phyloP scores from a whole-genome alignment of 2,329 filamentous ascomycete genomes.

The Cadophora sp. region DNA sequence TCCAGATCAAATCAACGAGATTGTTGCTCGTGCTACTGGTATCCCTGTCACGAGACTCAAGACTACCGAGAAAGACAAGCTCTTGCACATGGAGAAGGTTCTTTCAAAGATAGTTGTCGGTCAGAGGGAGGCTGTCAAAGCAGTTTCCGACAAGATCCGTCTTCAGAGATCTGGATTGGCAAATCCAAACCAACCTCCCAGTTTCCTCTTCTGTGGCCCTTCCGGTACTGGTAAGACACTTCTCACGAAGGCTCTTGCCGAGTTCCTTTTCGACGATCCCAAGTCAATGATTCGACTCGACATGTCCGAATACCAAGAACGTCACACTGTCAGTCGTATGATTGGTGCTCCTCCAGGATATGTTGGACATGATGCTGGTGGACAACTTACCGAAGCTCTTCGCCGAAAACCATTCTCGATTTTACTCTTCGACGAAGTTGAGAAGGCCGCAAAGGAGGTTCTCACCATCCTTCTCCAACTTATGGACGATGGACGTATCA shows the following conservation, averaged over 20 bases:
- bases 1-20: conserved; percentile 98
- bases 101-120: conserved; percentile 87
- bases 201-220: conserved; percentile 98
- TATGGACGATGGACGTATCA: conserved; percentile 99
- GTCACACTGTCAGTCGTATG: conserved; percentile 94
- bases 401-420: conserved; percentile 97
- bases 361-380: conserved; percentile 94
- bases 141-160: conserved; percentile 94
- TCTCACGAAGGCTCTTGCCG: conserved; percentile 93
- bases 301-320: conserved; percentile 99
- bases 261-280: conserved; percentile 96
- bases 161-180: conserved; percentile 91
- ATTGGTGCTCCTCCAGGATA: conserved; percentile 97
- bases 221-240: conserved; percentile 98
- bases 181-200: conserved; percentile 96
- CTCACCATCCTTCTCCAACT: conserved; percentile 97
- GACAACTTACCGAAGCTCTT: conserved; percentile 93
- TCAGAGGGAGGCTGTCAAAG: conserved; percentile 90
- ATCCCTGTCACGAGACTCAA: conserved; percentile 94
- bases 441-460: conserved; percentile 98
- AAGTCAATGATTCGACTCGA: conserved; percentile 99
- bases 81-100: conserved; percentile 94
- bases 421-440: conserved; percentile 95
- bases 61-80: conserved; percentile 96
- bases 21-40: conserved; percentile 96